These are phyloP conservation scores for Macaranga tanarius DNA, from an alignment of 441 rosid species.

Conservation along the genomic window DNA sequence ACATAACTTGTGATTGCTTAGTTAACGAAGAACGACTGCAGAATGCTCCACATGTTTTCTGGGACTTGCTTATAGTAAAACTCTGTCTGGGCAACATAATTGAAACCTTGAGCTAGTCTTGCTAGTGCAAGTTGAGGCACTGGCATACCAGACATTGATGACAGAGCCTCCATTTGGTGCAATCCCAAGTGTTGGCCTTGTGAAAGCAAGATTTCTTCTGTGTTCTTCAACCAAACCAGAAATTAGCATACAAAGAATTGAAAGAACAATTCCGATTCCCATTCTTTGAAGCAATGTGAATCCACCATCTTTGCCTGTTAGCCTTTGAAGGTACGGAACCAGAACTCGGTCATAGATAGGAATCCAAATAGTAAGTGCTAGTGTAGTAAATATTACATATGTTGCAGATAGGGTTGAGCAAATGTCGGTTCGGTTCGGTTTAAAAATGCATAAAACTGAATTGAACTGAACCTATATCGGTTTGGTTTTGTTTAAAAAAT, in stretches of 20 bases:
- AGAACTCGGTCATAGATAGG: slow-evolving; percentile 45
- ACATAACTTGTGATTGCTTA: neutral
- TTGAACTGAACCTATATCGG: too few species aligned
- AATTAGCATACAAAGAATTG: slow-evolving; percentile 29
- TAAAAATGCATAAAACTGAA: too few species aligned
- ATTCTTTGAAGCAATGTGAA: slow-evolving; percentile 36
- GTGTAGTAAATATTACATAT: slow-evolving; percentile 39
- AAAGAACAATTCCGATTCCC: slow-evolving; percentile 39
- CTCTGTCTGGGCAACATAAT: slow-evolving; percentile 13
- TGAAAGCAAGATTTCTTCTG: slow-evolving; percentile 33
- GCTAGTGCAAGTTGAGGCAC: slow-evolving; percentile 42
- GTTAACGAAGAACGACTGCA: neutral
- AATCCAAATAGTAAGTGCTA: slow-evolving; percentile 45
- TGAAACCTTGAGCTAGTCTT: slow-evolving; percentile 31
- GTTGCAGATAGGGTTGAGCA: too few species aligned
- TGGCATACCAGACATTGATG: slow-evolving; percentile 43
- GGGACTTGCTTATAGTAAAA: slow-evolving; percentile 24
- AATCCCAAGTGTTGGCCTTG: slow-evolving; percentile 34
- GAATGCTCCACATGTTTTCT: slow-evolving; percentile 22
- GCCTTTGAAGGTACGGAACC: slow-evolving; percentile 36
- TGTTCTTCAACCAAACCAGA: slow-evolving; percentile 37
- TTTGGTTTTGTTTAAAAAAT: too few species aligned
- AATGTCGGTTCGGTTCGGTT: too few species aligned
- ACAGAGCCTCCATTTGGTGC: slow-evolving; percentile 34
- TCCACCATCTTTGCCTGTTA: slow-evolving; percentile 34